A percentile compares a stretch with the other conserved stretches of the same genome.
Conservation (phyloP, 345 rosid genomes). For the Turnera subulata region DNA sequence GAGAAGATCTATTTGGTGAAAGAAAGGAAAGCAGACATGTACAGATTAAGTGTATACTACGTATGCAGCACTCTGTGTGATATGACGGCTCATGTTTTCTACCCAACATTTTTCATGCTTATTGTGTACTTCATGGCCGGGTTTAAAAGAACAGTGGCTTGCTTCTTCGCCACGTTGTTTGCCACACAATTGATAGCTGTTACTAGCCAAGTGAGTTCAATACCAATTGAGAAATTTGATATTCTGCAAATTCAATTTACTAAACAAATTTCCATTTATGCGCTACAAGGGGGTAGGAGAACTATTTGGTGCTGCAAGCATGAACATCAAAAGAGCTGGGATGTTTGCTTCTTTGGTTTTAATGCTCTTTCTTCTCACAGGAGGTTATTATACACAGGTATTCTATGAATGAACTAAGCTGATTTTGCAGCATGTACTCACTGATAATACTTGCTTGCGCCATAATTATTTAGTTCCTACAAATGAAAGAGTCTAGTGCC, state of each 20-base stretch:
- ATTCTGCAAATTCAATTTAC: not conserved
- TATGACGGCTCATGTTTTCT: conserved; percentile 86
- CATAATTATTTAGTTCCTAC: too few relatives aligned
- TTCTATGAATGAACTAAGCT: not conserved
- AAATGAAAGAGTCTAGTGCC: too few relatives aligned
- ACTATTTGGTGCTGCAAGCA: conserved; percentile 81
- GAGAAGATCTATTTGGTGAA: conserved; percentile 86
- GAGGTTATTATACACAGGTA: conserved; percentile 98
- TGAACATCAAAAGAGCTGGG: conserved; percentile 86
- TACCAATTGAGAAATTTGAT: not conserved
- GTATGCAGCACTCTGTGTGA: conserved; percentile 89
- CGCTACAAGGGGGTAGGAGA: conserved; percentile 75
- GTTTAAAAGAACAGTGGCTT: conserved; percentile 77
- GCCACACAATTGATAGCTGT: conserved; percentile 62
- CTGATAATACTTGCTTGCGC: too few relatives aligned
- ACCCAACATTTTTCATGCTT: conserved; percentile 79
- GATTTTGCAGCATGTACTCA: too few relatives aligned
- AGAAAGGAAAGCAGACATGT: conserved; percentile 97
- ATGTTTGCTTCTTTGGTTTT: conserved; percentile 82
- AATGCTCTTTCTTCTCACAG: conserved; percentile 89
- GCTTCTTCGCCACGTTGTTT: conserved; percentile 73
- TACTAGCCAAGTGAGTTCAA: conserved; percentile 81
- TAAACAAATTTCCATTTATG: not conserved
- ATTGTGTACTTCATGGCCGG: conserved; percentile 96
- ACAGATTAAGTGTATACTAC: conserved; percentile 83